Percentiles rank a stretch among this genome's conserved stretches.
phyloP scores from a whole-genome alignment of 2,329 filamentous ascomycete species.

The Chaetomiaceae sp. region DNA sequence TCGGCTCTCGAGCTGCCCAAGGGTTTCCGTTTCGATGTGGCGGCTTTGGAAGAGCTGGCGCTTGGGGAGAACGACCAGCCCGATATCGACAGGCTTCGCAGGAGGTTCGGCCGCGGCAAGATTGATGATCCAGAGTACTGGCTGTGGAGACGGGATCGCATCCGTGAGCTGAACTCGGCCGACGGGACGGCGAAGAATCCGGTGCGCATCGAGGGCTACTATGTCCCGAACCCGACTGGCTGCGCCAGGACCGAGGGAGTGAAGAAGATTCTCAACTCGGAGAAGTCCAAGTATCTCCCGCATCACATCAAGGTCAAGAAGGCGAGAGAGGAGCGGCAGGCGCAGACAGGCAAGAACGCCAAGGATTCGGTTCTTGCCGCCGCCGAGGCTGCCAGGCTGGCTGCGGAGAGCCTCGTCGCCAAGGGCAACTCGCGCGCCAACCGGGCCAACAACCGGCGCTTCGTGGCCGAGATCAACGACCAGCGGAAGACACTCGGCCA shows the following conservation, averaged over 20 bases:
- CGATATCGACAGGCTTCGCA: constrained; percentile 45
- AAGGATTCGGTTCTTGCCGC: constrained; percentile 62
- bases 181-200: constrained; percentile 29
- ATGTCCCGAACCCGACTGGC: constrained; percentile 80
- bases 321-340: constrained; percentile 85
- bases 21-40: constrained; percentile 43
- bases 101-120: constrained; percentile 41
- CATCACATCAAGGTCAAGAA: constrained; percentile 96
- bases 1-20: constrained; percentile 44
- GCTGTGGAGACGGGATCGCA: constrained; percentile 54
- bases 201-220: constrained; percentile 57
- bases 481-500: constrained; percentile 81
- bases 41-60: constrained; percentile 41
- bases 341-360: constrained; percentile 58
- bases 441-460: constrained; percentile 90
- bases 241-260: constrained; percentile 87
- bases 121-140: constrained; percentile 51
- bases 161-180: constrained; percentile 51
- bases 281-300: constrained; percentile 96
- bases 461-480: constrained; percentile 90
- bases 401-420: constrained; percentile 73
- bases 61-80: constrained; percentile 45
- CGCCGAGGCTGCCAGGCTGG: constrained; percentile 66
- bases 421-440: constrained; percentile 91
- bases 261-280: constrained; percentile 92